phyloP scores from a whole-genome alignment of 768 basidiomycete genomes.

The Lactifluus piperatus region DNA sequence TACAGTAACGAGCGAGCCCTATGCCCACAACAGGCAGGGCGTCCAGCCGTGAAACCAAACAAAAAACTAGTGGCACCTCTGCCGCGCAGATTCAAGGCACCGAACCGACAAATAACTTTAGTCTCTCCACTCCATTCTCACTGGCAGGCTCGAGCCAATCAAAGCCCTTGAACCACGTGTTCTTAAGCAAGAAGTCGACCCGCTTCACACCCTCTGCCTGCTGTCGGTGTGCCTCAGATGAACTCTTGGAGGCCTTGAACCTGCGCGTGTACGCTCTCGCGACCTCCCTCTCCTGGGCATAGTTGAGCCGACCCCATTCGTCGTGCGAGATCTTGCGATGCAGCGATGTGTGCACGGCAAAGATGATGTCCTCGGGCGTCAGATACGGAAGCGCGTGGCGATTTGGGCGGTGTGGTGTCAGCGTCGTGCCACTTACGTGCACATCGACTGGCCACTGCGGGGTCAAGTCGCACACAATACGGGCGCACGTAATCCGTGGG shows the following conservation, averaged over 20 bases:
- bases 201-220: conserved; percentile 19
- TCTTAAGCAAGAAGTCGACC: conserved; percentile 17
- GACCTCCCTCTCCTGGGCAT: conserved; percentile 16
- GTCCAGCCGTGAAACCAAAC: too few relatives aligned
- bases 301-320: conserved; percentile 16
- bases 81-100: neutral
- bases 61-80: neutral
- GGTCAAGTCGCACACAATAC: conserved; percentile 15
- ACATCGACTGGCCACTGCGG: conserved; percentile 20
- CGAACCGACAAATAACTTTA: conserved; percentile 11
- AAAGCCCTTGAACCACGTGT: conserved; percentile 17
- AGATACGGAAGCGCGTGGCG: conserved; percentile 14
- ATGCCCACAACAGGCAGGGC: too few relatives aligned
- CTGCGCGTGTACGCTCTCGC: conserved; percentile 21
- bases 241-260: conserved; percentile 12
- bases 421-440: conserved; percentile 14
- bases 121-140: conserved; percentile 16
- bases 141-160: conserved; percentile 14
- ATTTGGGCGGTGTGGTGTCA: conserved; percentile 9
- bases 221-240: conserved; percentile 6
- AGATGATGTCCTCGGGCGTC: conserved; percentile 17
- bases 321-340: conserved; percentile 21
- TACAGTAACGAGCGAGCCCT: too few relatives aligned
- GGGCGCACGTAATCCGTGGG: conserved; percentile 18
- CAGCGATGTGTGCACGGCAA: conserved; percentile 11